Evolutionary conservation across 306 rosid species (phyloP).

Genomic region (Citrullus amarus): DNA sequence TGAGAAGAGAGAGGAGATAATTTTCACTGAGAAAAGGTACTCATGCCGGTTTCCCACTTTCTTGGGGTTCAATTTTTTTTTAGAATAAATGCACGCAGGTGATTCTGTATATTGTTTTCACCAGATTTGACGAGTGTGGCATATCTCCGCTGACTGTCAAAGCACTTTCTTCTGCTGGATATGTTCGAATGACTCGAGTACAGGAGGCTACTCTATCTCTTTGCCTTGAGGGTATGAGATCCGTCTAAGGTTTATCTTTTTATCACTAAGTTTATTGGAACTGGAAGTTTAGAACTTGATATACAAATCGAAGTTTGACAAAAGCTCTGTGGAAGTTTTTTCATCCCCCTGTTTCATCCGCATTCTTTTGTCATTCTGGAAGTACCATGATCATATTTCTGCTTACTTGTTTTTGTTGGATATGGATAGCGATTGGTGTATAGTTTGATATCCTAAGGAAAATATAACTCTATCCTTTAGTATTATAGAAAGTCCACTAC

Average conservation of each 20-base stretch:
- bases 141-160: conserved; percentile 65
- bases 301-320: neutral
- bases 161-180: conserved; percentile 73
- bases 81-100: neutral
- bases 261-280: neutral
- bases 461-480: neutral
- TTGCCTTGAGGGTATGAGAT: conserved; percentile 65
- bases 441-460: neutral
- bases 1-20: conserved; percentile 17
- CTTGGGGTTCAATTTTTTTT: neutral
- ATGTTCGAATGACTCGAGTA: conserved; percentile 59
- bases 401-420: neutral
- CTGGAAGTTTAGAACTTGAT: neutral
- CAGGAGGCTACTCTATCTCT: conserved; percentile 65
- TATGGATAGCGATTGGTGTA: neutral
- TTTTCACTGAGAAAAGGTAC: conserved; percentile 61
- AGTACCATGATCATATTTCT: neutral
- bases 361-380: neutral
- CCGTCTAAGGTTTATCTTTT: neutral
- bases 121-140: conserved; percentile 72
- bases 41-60: neutral
- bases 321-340: neutral
- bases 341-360: neutral
- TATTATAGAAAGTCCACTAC: neutral
- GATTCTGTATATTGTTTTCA: conserved; percentile 9